Evolutionary conservation across 768 basidiomycete genomes (phyloP), one percentile per base, ranked within the genome.

Genomic region (Tricholoma hemisulphureum): DNA sequence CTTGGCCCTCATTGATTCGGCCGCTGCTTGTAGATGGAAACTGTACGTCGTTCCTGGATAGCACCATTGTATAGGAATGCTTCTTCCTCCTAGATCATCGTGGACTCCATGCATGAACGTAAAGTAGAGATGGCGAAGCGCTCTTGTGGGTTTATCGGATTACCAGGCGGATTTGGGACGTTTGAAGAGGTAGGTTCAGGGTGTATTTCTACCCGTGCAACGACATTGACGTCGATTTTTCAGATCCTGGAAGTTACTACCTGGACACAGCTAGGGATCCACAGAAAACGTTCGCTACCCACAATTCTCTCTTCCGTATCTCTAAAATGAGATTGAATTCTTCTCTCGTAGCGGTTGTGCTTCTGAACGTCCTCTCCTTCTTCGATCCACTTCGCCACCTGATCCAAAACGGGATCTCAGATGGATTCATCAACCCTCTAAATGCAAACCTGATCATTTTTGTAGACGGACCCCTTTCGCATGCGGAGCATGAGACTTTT

Each of bases 161-260:
- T 99, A 18, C 95, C 96, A 1, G 96, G 96, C 18, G 96, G 96
- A 0, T 97, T 86, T 67, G 96, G 96, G 9, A 98, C 95, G 0
- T 92, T 93, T 61, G 97, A 99, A 73, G 96, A 98, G 82, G 91
- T 88, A 28, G 58, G 69, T 55, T 10, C n/a, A 18, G 31, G 46
- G 53, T 56, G 20, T 35, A 65, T 57, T n/a, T 29, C 39, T 43
- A 9, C 11, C 14, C 9, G 26, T 32, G 41, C 41, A 46, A 20
- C 39, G 11, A 10, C 50, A 18, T 16, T 53, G 4, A 28, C 18
- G 11, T 11, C 37, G 14, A 21, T 4, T 14, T 50, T 21, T 39
- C 61, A 93, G 89, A 74, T 93, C n/a, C 71, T 97, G 26, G 96
- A 98, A 72, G 95, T 92, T 60, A 83, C 87, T 13, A 97, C 95